Evolutionary conservation across 305 asterid genomes (phyloP).

Genomic region (Fraxinus nigra): DNA sequence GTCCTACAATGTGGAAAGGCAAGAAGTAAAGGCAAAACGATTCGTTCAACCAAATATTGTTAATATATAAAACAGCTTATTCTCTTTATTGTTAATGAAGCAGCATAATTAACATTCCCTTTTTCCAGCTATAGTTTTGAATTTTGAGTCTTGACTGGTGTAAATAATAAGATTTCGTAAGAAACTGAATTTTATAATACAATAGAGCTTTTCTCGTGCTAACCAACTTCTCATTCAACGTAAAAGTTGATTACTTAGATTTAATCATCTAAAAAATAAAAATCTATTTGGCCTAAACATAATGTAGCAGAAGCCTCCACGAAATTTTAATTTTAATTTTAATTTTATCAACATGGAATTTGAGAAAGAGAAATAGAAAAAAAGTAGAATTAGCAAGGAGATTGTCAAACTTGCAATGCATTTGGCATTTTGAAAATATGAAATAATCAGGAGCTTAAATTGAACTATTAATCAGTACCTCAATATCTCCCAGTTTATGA

Average conservation of each 20-base stretch:
- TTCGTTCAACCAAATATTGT: background rate
- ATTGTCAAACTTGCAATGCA: background rate
- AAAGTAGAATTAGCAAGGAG: background rate
- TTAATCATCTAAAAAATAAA: background rate
- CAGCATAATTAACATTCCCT: background rate
- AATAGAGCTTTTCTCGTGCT: background rate
- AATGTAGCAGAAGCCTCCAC: background rate
- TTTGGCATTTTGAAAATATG: background rate
- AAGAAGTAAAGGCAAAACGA: background rate
- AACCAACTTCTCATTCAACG: background rate
- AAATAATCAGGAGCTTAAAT: background rate
- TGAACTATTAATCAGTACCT: slow-evolving; percentile 42
- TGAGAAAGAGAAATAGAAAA: background rate
- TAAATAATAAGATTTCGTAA: background rate
- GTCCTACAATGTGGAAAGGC: slow-evolving; percentile 40
- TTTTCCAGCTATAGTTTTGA: background rate
- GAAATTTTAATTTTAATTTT: background rate
- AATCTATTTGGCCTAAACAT: background rate
- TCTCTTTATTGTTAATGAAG: background rate
- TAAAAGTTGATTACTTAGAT: background rate
- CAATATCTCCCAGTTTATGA: slow-evolving; percentile 35
- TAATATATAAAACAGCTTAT: background rate
- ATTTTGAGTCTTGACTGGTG: background rate
- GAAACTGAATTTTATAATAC: background rate
- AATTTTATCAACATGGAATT: background rate